Percentiles rank a stretch among this genome's conserved stretches.
These are phyloP conservation scores for Aquilaria sinensis DNA, from an alignment of 345 rosid species.

Conservation along the genomic window DNA sequence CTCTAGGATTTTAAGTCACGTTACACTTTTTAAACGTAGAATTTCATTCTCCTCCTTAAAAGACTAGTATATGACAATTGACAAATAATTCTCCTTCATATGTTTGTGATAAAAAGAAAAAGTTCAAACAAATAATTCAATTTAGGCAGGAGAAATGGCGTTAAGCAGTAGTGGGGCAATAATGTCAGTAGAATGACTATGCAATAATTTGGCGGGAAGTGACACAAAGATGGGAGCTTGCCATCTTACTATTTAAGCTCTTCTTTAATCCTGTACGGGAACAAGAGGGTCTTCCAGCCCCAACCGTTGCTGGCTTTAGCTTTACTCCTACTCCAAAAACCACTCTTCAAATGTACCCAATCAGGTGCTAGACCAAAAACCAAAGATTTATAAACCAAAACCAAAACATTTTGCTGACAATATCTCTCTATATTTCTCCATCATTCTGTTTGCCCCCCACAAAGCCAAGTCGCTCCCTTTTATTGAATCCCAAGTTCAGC, in stretches of 20 bases:
- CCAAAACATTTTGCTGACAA: background rate
- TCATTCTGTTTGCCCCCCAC: slow-evolving; percentile 25
- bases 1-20: too few species aligned
- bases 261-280: background rate
- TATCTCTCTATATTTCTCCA: background rate
- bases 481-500: background rate
- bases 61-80: too few species aligned
- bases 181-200: too few species aligned
- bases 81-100: too few species aligned
- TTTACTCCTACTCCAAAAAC: slow-evolving; percentile 61
- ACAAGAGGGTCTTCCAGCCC: background rate
- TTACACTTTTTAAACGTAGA: too few species aligned
- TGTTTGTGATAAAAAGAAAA: too few species aligned
- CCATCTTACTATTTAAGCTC: slow-evolving; percentile 35
- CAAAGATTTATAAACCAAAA: background rate
- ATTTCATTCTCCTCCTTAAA: too few species aligned
- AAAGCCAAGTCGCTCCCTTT: background rate
- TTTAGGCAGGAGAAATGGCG: too few species aligned
- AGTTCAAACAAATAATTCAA: too few species aligned
- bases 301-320: slow-evolving; percentile 41
- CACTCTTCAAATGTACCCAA: too few species aligned
- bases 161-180: too few species aligned
- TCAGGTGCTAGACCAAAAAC: background rate
- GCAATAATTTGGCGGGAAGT: background rate
- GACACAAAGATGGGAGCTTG: background rate